A percentile compares a stretch with the other conserved stretches of the same genome.
Conservation (phyloP, 1,139 yeast species). For the Eremothecium gossypii region DNA sequence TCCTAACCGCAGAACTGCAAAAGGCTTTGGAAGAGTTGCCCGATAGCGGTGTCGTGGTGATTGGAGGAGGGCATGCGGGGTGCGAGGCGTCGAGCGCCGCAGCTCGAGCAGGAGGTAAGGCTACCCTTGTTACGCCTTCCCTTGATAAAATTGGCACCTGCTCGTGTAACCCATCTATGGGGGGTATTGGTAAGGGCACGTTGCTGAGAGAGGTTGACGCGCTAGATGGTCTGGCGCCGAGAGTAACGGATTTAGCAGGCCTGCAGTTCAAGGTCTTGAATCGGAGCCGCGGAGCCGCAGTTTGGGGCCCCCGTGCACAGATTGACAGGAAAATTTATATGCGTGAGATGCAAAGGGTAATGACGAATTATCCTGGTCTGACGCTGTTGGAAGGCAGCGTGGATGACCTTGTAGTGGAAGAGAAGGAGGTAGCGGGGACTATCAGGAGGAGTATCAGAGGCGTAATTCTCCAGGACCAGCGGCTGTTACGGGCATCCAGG, state of each 20-base stretch:
- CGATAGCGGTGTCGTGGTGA: conserved; percentile 63
- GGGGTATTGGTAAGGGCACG: conserved; percentile 98
- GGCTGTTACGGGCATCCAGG: conserved; percentile 46
- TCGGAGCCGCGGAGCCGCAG: conserved; percentile 90
- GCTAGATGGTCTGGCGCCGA: conserved; percentile 81
- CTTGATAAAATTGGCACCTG: conserved; percentile 79
- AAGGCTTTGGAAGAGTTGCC: conserved; percentile 30
- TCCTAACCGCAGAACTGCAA: conserved; percentile 35
- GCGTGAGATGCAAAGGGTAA: conserved; percentile 65
- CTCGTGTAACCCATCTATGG: conserved; percentile 96
- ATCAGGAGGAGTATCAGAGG: conserved; percentile 48
- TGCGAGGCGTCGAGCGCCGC: conserved; percentile 95
- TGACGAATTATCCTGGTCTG: conserved; percentile 52
- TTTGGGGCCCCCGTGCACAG: conserved; percentile 97
- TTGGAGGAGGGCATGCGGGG: conserved; percentile 99
- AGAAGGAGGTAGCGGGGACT: conserved; percentile 33
- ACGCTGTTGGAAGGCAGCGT: conserved; percentile 57
- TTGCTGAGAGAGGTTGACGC: conserved; percentile 90
- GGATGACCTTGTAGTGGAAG: conserved; percentile 69
- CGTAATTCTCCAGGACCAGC: conserved; percentile 61
- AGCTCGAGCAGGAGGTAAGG: conserved; percentile 69
- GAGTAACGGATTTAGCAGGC: conserved; percentile 84
- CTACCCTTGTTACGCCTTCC: conserved; percentile 72
- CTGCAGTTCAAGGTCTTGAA: conserved; percentile 85
- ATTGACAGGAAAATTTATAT: conserved; percentile 79